These are phyloP conservation scores for Candida insectorum DNA, from an alignment of 805 yeast genomes.

Conservation along the genomic window DNA sequence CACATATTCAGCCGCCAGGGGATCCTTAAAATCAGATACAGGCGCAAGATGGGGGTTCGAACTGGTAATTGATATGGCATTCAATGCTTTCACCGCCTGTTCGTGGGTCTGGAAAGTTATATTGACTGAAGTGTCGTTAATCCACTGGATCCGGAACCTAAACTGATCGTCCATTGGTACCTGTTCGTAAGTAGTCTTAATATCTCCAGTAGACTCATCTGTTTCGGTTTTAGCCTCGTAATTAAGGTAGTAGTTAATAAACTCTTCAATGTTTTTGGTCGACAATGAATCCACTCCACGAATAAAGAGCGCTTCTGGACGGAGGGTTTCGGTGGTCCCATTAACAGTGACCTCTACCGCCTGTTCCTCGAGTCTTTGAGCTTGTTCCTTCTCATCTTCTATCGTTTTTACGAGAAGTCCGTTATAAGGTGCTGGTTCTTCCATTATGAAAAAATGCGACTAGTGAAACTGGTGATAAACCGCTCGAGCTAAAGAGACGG, in stretches of 20 bases:
- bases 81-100: constrained; percentile 37
- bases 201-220: constrained; percentile 14
- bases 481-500: too few relatives aligned
- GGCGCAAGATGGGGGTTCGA: constrained; percentile 13
- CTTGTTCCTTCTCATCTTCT: constrained; percentile 34
- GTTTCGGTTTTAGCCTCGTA: constrained; percentile 16
- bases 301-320: constrained; percentile 49
- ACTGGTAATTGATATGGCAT: constrained; percentile 24
- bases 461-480: neutral
- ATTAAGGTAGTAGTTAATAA: constrained; percentile 46
- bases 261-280: constrained; percentile 56
- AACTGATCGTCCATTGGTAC: constrained; percentile 25
- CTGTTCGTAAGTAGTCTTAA: constrained; percentile 16
- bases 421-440: constrained; percentile 34
- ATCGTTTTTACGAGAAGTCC: constrained; percentile 39
- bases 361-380: constrained; percentile 27
- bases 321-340: constrained; percentile 27
- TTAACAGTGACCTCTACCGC: constrained; percentile 29
- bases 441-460: neutral
- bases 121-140: constrained; percentile 58
- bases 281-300: constrained; percentile 64
- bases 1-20: constrained; percentile 15
- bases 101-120: constrained; percentile 49
- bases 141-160: constrained; percentile 57
- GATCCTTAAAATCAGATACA: constrained; percentile 8